phyloP scores from a whole-genome alignment of 495 filamentous ascomycete genomes.

The Ascodesmis nigricans region DNA sequence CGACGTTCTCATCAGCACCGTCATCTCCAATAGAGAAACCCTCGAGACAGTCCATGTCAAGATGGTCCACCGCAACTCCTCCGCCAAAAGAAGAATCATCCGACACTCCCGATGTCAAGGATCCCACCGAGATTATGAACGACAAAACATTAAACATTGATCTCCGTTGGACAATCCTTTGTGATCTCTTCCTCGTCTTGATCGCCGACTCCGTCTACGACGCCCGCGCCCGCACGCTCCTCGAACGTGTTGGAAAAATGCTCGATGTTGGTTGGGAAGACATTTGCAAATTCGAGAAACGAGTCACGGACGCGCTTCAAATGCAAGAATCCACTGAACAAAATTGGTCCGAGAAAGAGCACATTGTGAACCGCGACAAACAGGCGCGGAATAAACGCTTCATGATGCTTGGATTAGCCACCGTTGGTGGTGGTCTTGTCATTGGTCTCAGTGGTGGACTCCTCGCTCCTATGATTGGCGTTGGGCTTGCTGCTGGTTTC shows the following conservation, averaged over 20 bases:
- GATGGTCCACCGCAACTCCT: too few species aligned
- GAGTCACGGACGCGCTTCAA: conserved; percentile 86
- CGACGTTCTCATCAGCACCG: too few species aligned
- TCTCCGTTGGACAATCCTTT: conserved; percentile 90
- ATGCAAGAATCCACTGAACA: conserved; percentile 90
- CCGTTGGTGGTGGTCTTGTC: conserved; percentile 82
- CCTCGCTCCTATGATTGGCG: conserved; percentile 82
- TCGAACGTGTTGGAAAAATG: conserved; percentile 61
- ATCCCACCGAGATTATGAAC: conserved; percentile 55
- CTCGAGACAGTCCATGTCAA: conserved; percentile 1
- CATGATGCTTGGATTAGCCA: conserved; percentile 91
- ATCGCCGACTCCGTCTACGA: conserved; percentile 93
- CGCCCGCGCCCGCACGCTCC: conserved; percentile 59
- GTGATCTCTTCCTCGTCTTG: conserved; percentile 83
- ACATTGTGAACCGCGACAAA: conserved; percentile 75
- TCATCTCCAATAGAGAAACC: conserved; percentile 10
- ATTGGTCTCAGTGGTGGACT: conserved; percentile 89
- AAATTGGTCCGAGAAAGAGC: conserved; percentile 90
- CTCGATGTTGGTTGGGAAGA: conserved; percentile 76
- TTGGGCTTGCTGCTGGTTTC: conserved; percentile 82
- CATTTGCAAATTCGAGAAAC: conserved; percentile 91
- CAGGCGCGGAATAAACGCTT: conserved; percentile 56
- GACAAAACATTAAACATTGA: conserved; percentile 83
- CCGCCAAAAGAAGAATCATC: too few species aligned
- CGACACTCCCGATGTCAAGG: conserved; percentile 37